Percentiles rank a stretch among this genome's conserved stretches.
Evolutionary conservation across 139 green algal species (phyloP).

Genomic region (Chlamydomonas sp.): DNA sequence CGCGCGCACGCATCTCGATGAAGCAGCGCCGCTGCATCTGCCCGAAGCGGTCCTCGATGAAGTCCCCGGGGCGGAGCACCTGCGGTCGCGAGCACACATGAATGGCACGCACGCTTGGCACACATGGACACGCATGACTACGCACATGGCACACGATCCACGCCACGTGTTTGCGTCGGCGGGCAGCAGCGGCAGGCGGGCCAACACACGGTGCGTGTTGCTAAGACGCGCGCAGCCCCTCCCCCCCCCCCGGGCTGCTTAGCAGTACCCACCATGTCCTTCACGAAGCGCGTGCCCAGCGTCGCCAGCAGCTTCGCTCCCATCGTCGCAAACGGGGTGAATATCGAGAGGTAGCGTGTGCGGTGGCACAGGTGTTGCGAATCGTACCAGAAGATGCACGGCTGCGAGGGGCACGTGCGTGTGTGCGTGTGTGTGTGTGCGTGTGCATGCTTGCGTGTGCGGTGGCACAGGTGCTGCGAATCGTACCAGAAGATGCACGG

Average conservation of each 20-base stretch:
- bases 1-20: not conserved
- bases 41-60: slow-evolving; percentile 9
- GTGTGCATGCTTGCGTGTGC: not conserved
- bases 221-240: too few species aligned
- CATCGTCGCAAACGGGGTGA: not conserved
- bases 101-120: too few species aligned
- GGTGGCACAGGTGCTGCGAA: slow-evolving; percentile 6
- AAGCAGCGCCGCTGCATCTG: slow-evolving; percentile 9
- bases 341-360: not conserved
- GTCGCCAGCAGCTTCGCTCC: not conserved
- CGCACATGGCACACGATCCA: too few species aligned
- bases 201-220: too few species aligned
- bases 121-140: too few species aligned
- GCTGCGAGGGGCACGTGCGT: too few species aligned
- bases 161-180: too few species aligned
- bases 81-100: too few species aligned
- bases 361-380: slow-evolving; percentile 6
- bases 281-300: not conserved
- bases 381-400: slow-evolving; percentile 13
- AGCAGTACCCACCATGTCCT: not conserved
- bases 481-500: slow-evolving; percentile 14
- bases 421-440: too few species aligned
- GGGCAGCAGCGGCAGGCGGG: too few species aligned
- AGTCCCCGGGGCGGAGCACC: not conserved
- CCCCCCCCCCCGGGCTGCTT: too few species aligned